A percentile compares a stretch with the other conserved stretches of the same genome.
phyloP scores from a whole-genome alignment of 2,329 filamentous ascomycete genomes.

The Tolypocladium paradoxum region DNA sequence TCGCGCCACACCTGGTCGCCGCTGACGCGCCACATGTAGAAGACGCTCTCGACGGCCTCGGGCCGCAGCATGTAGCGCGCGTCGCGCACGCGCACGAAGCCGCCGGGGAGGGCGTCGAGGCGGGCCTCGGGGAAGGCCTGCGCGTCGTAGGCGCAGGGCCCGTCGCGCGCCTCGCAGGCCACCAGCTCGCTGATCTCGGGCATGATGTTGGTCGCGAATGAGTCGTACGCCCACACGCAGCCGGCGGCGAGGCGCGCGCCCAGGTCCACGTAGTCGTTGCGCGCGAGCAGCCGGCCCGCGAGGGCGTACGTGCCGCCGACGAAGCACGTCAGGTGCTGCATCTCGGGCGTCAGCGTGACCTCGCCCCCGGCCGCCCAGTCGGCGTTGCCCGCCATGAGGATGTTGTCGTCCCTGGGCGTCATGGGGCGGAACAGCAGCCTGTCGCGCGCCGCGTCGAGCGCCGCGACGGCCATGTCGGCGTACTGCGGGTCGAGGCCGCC shows the following conservation, averaged over 20 bases:
- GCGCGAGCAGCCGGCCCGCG: constrained; percentile 48
- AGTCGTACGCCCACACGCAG: constrained; percentile 43
- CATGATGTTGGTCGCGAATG: constrained; percentile 41
- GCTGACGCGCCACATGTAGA: constrained; percentile 40
- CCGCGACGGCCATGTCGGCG: constrained; percentile 50
- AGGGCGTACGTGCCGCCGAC: constrained; percentile 60
- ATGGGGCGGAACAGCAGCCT: constrained; percentile 60
- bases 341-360: constrained; percentile 21
- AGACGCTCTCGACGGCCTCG: constrained; percentile 42
- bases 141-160: constrained; percentile 24
- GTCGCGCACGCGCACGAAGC: constrained; percentile 45
- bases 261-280: constrained; percentile 32
- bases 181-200: constrained; percentile 35
- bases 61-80: constrained; percentile 33
- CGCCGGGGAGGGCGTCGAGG: constrained; percentile 28
- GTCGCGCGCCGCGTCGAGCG: constrained; percentile 50
- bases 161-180: constrained; percentile 20
- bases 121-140: constrained; percentile 7
- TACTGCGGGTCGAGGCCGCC: constrained; percentile 56
- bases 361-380: constrained; percentile 13
- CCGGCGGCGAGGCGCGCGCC: constrained; percentile 39
- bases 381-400: constrained; percentile 44
- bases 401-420: constrained; percentile 45
- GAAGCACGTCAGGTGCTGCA: constrained; percentile 59
- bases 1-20: constrained; percentile 33